These are phyloP conservation scores for Cinnamomum micranthum DNA, from an alignment of 164 flowering plant species.

Conservation along the genomic window DNA sequence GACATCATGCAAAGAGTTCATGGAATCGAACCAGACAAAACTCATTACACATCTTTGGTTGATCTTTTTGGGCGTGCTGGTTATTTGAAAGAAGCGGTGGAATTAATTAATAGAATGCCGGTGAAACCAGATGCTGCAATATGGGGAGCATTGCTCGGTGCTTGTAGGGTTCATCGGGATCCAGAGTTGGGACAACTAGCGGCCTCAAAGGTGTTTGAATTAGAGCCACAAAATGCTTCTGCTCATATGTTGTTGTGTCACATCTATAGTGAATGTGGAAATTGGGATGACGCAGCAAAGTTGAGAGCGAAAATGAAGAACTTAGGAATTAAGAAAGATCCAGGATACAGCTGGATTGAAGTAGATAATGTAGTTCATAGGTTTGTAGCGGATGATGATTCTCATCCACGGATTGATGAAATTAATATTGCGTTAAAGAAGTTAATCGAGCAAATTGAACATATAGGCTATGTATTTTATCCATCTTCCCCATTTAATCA, in stretches of 20 bases:
- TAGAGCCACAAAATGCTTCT: constrained; percentile 14
- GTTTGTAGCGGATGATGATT: constrained; percentile 11
- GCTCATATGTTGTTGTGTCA: constrained; percentile 11
- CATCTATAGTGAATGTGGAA: constrained; percentile 3
- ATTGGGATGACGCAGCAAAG: constrained; percentile 11
- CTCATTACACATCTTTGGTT: constrained; percentile 16
- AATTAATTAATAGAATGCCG: constrained; percentile 8
- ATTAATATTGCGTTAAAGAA: constrained; percentile 8
- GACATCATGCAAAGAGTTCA: constrained; percentile 6
- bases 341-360: constrained; percentile 18
- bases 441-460: constrained; percentile 9
- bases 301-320: constrained; percentile 8
- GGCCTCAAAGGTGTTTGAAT: constrained; percentile 9
- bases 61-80: constrained; percentile 20
- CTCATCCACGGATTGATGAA: constrained; percentile 10
- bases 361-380: constrained; percentile 6
- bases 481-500: constrained; percentile 1
- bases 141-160: constrained; percentile 16
- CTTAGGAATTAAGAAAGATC: constrained; percentile 4
- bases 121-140: constrained; percentile 11
- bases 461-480: constrained; percentile 2
- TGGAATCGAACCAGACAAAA: constrained; percentile 3
- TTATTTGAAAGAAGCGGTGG: constrained; percentile 7
- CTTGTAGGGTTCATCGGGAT: constrained; percentile 13
- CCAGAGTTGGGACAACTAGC: constrained; percentile 6